These are phyloP conservation scores for Trichoderma oligosporum DNA, from an alignment of 2,329 filamentous ascomycete species.

Conservation along the genomic window DNA sequence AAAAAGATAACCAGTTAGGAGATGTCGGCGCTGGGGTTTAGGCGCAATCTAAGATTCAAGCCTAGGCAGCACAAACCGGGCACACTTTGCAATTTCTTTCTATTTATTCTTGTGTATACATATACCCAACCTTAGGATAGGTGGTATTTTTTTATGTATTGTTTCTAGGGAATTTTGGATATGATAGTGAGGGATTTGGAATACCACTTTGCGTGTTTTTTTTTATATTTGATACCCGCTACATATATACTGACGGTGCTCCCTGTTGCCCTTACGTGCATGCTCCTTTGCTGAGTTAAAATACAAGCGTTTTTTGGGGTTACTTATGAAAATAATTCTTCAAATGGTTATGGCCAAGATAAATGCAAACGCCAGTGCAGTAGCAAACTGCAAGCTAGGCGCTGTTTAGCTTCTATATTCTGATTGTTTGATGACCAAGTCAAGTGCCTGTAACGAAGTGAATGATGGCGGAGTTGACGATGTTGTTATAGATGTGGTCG, in stretches of 20 bases:
- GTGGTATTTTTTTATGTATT: not conserved
- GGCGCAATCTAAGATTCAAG: not conserved
- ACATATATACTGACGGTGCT: too few species aligned
- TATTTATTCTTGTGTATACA: conserved; percentile 3
- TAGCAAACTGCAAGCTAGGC: not conserved
- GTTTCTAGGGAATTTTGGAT: not conserved
- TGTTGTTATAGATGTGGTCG: not conserved
- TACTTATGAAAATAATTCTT: not conserved
- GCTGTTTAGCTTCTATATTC: not conserved
- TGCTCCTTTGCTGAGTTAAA: not conserved
- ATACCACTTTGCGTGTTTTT: conserved; percentile 15
- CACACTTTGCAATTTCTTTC: not conserved
- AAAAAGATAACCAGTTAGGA: not conserved
- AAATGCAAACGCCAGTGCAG: not conserved
- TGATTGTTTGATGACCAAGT: not conserved
- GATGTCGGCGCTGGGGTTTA: not conserved
- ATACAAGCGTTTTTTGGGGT: not conserved
- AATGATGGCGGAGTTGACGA: not conserved
- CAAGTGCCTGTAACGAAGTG: not conserved
- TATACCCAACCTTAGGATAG: not conserved
- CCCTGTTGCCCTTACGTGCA: not conserved
- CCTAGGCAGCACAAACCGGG: not conserved
- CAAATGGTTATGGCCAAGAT: not conserved
- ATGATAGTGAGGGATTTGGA: conserved; percentile 8
- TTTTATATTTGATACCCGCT: not conserved